Evolutionary conservation across 768 basidiomycete species (phyloP).

Genomic region (Mycena vulgaris): DNA sequence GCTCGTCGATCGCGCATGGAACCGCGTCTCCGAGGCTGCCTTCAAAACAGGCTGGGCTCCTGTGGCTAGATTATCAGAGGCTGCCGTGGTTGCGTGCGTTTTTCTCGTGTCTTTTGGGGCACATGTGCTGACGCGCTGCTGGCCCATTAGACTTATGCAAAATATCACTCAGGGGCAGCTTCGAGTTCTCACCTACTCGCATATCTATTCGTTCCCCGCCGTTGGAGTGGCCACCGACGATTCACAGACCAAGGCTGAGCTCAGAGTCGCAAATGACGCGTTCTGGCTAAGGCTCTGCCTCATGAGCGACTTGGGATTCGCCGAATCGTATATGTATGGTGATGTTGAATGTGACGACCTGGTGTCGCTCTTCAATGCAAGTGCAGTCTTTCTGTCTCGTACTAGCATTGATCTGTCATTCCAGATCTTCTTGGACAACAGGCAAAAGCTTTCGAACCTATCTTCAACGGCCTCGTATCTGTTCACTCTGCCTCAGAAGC

Average conservation of each 20-base stretch:
- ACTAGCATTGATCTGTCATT: neutral
- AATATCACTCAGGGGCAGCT: slow-evolving; percentile 66
- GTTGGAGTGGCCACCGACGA: slow-evolving; percentile 38
- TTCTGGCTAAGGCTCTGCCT: slow-evolving; percentile 74
- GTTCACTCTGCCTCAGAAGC: slow-evolving; percentile 66
- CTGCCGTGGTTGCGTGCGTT: slow-evolving; percentile 63
- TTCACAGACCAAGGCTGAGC: slow-evolving; percentile 56
- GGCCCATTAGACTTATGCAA: slow-evolving; percentile 56
- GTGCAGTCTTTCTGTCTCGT: slow-evolving; percentile 32
- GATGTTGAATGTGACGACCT: slow-evolving; percentile 80
- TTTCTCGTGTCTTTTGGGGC: slow-evolving; percentile 21
- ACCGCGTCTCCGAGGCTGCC: slow-evolving; percentile 55
- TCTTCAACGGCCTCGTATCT: slow-evolving; percentile 67
- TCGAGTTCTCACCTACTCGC: slow-evolving; percentile 59
- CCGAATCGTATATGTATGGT: slow-evolving; percentile 86
- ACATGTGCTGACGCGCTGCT: slow-evolving; percentile 1
- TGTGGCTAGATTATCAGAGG: slow-evolving; percentile 58
- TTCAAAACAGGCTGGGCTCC: slow-evolving; percentile 62
- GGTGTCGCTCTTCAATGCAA: slow-evolving; percentile 73
- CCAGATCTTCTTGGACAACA: slow-evolving; percentile 77
- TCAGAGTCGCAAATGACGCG: slow-evolving; percentile 64
- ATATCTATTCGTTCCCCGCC: slow-evolving; percentile 62
- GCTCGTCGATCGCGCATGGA: slow-evolving; percentile 61
- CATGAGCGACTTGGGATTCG: slow-evolving; percentile 80
- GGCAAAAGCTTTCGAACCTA: slow-evolving; percentile 63